Base-by-base conservation (phyloP, 768 basidiomycete species). In the Hygrocybe punicea region DNA sequence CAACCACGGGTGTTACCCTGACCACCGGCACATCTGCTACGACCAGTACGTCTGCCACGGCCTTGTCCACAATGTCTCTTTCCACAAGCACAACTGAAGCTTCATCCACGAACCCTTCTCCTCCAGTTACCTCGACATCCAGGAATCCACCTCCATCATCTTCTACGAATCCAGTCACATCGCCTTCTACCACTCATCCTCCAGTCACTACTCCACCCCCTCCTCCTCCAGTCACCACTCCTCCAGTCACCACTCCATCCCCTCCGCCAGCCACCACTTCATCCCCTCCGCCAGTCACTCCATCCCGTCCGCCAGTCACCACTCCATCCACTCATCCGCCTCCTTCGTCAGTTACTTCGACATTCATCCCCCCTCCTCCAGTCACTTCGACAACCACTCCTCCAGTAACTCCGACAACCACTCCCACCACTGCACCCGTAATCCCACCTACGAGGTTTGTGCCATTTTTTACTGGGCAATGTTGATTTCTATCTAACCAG, bases 301-400 rank as follows among this genome's bases (percentile, higher is more conserved):
- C 51, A 21, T 46, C 37, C 48, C 14, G 60, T 25, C 46, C 53
- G 25, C 49, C 60, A 11, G 23, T 57, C 4, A 6, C 51, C 14
- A 16, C 59, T 11, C 17, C 57, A 6, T 35, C 52, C 24, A 45
- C 58, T 45, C 23, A n/a, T n/a, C n/a, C n/a, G 25, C 59, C 47
- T 55, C 70, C 10, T 58, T 61, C 40, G 58, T n/a, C n/a, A 65
- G 9, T 19, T 67, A 5, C 60, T n/a, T n/a, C n/a, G n/a, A n/a
- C 65, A 39, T 46, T 65, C 42, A 60, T 55, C 6, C 58, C 59
- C 55, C 62, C 56, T 35, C 56, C 71, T n/a, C 17, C 60, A 35
- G 24, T 36, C 39, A 53, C 65, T 10, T 59, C 58, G 17, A 55
- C 63, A 13, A 58, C 67, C 25, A 47, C 61, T 34, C 9, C 64